A percentile compares a stretch with the other conserved stretches of the same genome.
Evolutionary conservation across 139 green algal genomes (phyloP).

Genomic region (Closterium sp.): DNA sequence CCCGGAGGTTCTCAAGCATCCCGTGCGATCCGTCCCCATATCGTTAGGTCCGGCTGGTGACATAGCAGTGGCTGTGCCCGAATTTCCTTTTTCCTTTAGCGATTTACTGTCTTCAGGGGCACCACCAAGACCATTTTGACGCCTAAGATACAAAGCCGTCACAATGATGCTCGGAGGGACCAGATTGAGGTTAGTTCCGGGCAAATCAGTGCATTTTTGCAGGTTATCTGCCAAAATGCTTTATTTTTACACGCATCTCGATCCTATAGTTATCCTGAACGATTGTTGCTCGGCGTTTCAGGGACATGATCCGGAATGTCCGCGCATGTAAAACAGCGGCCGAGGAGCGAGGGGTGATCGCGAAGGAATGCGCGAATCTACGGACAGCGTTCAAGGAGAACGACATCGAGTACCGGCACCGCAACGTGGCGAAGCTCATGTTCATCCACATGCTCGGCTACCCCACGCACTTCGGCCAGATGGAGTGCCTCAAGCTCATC

Average conservation of each 20-base stretch:
- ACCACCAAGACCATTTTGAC: neutral
- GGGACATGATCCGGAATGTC: constrained; percentile 86
- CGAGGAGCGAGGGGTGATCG: constrained; percentile 92
- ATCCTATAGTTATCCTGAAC: neutral
- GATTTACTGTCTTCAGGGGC: neutral
- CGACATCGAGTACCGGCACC: constrained; percentile 58
- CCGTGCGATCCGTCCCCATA: neutral
- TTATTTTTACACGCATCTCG: neutral
- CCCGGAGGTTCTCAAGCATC: too few relatives aligned
- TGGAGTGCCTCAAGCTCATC: constrained; percentile 96
- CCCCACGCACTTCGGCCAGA: constrained; percentile 98
- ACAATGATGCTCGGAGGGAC: neutral
- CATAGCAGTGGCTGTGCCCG: neutral
- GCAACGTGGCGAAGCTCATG: constrained; percentile 99
- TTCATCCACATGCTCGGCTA: constrained; percentile 99
- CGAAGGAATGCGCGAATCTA: constrained; percentile 91
- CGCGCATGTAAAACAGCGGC: constrained; percentile 90
- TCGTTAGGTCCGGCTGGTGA: neutral
- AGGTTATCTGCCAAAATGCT: neutral
- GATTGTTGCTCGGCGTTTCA: constrained; percentile 8
- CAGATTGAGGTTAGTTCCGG: neutral
- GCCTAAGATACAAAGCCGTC: neutral
- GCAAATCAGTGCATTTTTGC: neutral
- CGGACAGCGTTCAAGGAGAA: constrained; percentile 67
- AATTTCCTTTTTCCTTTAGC: neutral